These are phyloP conservation scores for Phytophthora pseudosyringae DNA, from an alignment of 352 stramenopile species.

Conservation along the genomic window DNA sequence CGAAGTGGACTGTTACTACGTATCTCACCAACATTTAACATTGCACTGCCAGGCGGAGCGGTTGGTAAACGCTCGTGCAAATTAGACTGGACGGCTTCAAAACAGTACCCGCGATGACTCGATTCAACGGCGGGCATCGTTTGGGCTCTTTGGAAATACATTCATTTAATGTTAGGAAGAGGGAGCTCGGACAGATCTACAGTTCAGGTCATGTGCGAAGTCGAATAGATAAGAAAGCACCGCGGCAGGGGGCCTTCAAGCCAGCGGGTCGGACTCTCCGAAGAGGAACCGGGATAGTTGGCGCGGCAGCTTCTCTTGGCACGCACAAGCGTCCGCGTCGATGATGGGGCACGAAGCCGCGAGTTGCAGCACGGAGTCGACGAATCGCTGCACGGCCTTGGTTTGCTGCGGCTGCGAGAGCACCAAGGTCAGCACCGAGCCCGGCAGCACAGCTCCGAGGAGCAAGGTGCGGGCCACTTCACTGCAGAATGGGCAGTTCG, in stretches of 20 bases:
- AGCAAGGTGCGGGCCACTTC: slow-evolving; percentile 38
- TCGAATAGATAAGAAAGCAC: slow-evolving; percentile 1
- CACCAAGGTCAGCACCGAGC: slow-evolving; percentile 13
- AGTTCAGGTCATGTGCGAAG: neutral
- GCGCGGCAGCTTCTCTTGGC: neutral
- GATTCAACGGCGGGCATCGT: no score
- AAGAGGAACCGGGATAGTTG: neutral
- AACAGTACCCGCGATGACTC: no score
- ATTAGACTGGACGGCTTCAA: no score
- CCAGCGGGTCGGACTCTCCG: neutral
- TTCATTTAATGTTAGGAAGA: slow-evolving; percentile 7
- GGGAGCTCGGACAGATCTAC: neutral
- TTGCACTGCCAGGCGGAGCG: no score
- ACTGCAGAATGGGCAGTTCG: slow-evolving; percentile 41
- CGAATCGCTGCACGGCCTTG: slow-evolving; percentile 20
- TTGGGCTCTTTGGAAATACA: no score
- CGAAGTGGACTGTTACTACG: no score
- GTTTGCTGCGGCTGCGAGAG: slow-evolving; percentile 6
- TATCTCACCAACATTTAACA: no score
- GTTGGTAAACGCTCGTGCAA: no score
- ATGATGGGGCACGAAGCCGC: slow-evolving; percentile 3
- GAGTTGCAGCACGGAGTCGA: slow-evolving; percentile 7
- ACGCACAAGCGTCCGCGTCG: slow-evolving; percentile 14
- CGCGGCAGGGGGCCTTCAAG: neutral
- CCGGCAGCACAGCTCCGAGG: slow-evolving; percentile 23